Percentiles rank a stretch among this genome's conserved stretches.
Conservation (phyloP, 2,329 filamentous ascomycete species). For the Cladophialophora immunda region DNA sequence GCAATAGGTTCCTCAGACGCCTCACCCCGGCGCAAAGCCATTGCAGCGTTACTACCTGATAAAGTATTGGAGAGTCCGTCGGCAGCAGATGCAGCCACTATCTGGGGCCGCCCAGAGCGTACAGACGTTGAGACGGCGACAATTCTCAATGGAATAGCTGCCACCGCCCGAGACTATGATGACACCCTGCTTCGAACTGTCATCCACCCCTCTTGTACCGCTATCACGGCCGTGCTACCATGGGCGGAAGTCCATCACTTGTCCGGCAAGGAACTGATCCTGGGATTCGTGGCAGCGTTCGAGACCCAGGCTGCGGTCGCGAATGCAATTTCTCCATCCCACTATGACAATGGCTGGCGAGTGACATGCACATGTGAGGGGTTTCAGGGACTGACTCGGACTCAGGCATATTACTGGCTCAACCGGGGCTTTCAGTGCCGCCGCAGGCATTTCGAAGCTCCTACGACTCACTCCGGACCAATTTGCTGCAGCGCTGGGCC, state of each 20-base stretch:
- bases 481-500: conserved; percentile 60
- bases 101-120: conserved; percentile 11
- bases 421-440: conserved; percentile 61
- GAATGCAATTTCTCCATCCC: conserved; percentile 60
- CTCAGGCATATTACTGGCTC: conserved; percentile 60
- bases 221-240: conserved; percentile 60
- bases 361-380: background rate
- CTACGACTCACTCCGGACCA: conserved; percentile 51
- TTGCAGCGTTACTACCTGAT: conserved; percentile 1
- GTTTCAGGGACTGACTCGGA: background rate
- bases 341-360: conserved; percentile 63
- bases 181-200: conserved; percentile 65
- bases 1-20: conserved; percentile 19
- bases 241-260: conserved; percentile 53
- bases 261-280: conserved; percentile 58
- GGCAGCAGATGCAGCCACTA: conserved; percentile 8
- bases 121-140: conserved; percentile 50
- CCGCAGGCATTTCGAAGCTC: conserved; percentile 60
- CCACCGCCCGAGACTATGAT: conserved; percentile 65
- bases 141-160: conserved; percentile 63
- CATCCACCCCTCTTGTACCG: conserved; percentile 63
- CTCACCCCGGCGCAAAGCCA: conserved; percentile 16
- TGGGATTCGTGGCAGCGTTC: conserved; percentile 61
- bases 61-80: background rate
- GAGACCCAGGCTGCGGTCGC: conserved; percentile 63